Base-by-base conservation (phyloP, 345 rosid genomes). In the Eucalyptus grandis region DNA sequence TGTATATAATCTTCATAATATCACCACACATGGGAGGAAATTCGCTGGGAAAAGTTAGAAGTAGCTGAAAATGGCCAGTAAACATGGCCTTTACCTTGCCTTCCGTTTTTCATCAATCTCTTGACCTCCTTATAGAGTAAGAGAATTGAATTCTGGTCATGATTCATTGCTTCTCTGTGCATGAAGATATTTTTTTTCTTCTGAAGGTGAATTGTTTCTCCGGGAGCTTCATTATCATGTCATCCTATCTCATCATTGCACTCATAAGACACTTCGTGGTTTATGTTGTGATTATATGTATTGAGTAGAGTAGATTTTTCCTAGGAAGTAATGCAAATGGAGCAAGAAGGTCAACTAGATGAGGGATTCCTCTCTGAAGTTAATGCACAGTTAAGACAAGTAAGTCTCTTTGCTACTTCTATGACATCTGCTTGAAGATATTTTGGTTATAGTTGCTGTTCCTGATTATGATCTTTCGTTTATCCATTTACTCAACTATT, bases 281-380 rank as follows among this genome's bases (percentile, higher is more conserved):
- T 77, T 21, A 37, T 77, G 47, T 77, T 77, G 83, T 77, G 83
- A 77, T 77, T 24, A 21, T 77, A 77, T 37, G 47, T 77, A 77
- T 77, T 77, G 83, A 77, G 47, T 12, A 77, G 83, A 77, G 8
- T 77, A 77, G 83, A 22, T 77, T 87, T 87, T 60, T 44, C 27
- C 43, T 88, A 97, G 99, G 94, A 95, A 90, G 91, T 97, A 86
- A 89, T 89, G 62, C 97, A 93, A 92, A 93, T 94, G 92, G 98
- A 97, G 91, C 94, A 92, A 89, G 95, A 95, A 93, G 98, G 99
- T 77, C 94, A 95, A 90, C 94, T 95, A 50, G 98, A 97, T 93
- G 99, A 97, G 93, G 98, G 98, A 21, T 96, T 98, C 90, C 98
- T 98, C 89, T 91, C 98, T 90, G 96, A 97, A 95, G 99, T 97